Base-by-base conservation (phyloP, 306 rosid genomes). In the Sicyos baderoa region DNA sequence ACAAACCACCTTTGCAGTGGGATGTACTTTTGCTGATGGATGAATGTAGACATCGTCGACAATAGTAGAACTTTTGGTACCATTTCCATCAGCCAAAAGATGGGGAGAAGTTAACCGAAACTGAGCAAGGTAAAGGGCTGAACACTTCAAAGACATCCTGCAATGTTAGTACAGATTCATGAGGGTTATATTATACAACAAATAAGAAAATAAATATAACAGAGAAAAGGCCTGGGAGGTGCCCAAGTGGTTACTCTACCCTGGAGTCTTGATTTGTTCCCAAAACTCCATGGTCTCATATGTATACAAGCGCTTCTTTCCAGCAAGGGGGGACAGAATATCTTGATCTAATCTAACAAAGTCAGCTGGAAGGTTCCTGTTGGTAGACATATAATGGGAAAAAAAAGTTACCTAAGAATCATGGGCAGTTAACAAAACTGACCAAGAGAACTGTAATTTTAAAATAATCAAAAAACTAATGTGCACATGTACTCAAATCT, bases 221-320 rank as follows among this genome's bases (percentile, higher is more conserved):
- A 63, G 23, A 62, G 45, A 22, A 8, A 57, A 50, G 49, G 25
- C 13, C 53, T 12, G 4, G 53, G 16, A 62, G n/a, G 32, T 55
- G 66, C 42, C 21, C 13, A 15, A 74, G 10, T 57, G 3, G 29
- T 25, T 16, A 52, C 72, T 59, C 76, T 78, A 90, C 99, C 96
- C 99, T 44, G 99, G 99, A 75, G 99, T 90, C 78, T 93, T 93
- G 64, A 93, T 93, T 76, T 93, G 99, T 86, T 93, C 99, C 97
- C 99, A 93, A 73, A 93, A 93, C 57, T 93, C 96, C 85, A 23
- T 76, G 75, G 90, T 86, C 84, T 93, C 96, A 73, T 85, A 85
- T 51, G 95, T 88, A 74, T 88, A 93, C 37, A 93, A 84, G 72
- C 86, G 86, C 56, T 86, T 93, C 86, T 93, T 93, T 76, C 99